Evolutionary conservation across 768 basidiomycete genomes (phyloP).

Genomic region (Mycena sanguinolenta): DNA sequence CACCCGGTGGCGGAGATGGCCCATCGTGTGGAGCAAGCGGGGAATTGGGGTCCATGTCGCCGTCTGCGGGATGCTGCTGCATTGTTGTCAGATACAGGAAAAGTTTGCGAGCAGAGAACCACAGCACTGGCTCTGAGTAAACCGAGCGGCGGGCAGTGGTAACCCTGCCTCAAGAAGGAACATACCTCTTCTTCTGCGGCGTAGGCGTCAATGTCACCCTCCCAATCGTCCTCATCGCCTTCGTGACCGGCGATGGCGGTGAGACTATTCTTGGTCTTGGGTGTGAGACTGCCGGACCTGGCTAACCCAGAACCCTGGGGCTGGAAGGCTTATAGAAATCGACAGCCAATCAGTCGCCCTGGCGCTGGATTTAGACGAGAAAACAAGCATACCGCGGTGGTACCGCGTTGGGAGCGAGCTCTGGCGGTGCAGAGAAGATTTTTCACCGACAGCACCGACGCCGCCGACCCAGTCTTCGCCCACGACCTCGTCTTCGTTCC

Average conservation of each 20-base stretch:
- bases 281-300: constrained; percentile 73
- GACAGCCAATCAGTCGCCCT: constrained; percentile 31
- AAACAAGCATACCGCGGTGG: constrained; percentile 69
- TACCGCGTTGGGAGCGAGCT: constrained; percentile 86
- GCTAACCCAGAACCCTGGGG: constrained; percentile 53
- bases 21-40: constrained; percentile 77
- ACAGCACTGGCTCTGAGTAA: constrained; percentile 6
- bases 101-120: background rate
- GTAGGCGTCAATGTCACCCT: constrained; percentile 70
- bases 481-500: constrained; percentile 84
- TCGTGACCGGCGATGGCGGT: constrained; percentile 89
- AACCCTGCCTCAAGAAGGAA: constrained; percentile 33
- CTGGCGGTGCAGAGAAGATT: constrained; percentile 83
- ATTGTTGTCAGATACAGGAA: constrained; percentile 29
- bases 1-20: constrained; percentile 81
- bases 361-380: constrained; percentile 15
- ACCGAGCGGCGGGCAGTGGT: constrained; percentile 4
- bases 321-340: constrained; percentile 60
- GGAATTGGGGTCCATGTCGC: constrained; percentile 62
- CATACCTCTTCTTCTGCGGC: constrained; percentile 65
- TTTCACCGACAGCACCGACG: constrained; percentile 87
- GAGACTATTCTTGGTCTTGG: constrained; percentile 84
- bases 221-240: constrained; percentile 92
- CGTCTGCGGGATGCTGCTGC: constrained; percentile 53
- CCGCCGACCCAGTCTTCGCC: constrained; percentile 87